A percentile compares a stretch with the other conserved stretches of the same genome.
Evolutionary conservation across 441 rosid species (phyloP).

Genomic region (Aquilaria agallochum): DNA sequence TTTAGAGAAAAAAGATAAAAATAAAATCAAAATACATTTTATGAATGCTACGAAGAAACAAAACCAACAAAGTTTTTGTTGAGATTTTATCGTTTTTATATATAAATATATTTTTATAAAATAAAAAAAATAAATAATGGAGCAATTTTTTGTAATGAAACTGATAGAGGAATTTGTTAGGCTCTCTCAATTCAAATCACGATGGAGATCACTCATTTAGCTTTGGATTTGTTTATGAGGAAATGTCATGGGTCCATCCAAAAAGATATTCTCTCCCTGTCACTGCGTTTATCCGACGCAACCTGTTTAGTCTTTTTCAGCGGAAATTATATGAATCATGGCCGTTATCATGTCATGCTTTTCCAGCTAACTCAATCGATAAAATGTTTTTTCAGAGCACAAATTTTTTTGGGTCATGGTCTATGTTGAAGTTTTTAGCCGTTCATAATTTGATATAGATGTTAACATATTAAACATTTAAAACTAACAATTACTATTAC

Average conservation of each 20-base stretch:
- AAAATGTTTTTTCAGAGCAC: background rate
- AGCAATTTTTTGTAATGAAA: constrained; percentile 2
- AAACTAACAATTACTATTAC: background rate
- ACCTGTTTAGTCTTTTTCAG: background rate
- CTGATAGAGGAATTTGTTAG: constrained; percentile 12
- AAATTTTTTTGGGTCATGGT: background rate
- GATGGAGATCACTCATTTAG: too few species aligned
- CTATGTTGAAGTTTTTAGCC: too few species aligned
- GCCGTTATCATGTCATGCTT: too few species aligned
- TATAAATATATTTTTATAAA: too few species aligned
- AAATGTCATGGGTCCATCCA: constrained; percentile 19
- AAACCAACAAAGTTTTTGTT: too few species aligned
- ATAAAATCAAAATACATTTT: too few species aligned
- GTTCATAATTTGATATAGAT: background rate
- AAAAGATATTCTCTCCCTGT: constrained; percentile 13
- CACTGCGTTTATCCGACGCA: constrained; percentile 24
- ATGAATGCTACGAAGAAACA: too few species aligned
- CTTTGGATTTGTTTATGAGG: background rate
- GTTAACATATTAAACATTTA: background rate
- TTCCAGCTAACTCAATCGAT: background rate
- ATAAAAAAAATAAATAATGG: background rate
- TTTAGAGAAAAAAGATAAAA: too few species aligned
- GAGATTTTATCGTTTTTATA: too few species aligned
- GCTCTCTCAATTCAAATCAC: background rate
- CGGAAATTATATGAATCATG: background rate